Base-by-base conservation (phyloP, 306 rosid species). In the Quercus engelmannii region DNA sequence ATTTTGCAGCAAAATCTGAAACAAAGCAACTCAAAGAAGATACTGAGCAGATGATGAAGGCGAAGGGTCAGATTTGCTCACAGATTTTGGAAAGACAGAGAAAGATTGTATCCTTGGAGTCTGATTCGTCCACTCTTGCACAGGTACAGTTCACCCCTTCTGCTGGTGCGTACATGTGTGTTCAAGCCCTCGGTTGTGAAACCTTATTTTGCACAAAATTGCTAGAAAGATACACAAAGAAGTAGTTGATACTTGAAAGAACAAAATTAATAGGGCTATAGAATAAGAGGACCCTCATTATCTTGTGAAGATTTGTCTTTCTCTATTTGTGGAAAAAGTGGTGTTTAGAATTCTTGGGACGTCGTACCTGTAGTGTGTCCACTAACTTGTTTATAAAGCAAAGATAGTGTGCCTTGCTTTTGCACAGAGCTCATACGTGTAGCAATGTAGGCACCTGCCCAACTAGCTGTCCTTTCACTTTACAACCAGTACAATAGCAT, bases 31-130 rank as follows among this genome's bases (percentile, higher is more conserved):
- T 87, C 73, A 83, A 78, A 56, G 90, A 83, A 73, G 98, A 91
- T 20, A 64, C 80, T 72, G 97, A 88, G 21, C 68, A 78, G 69
- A 90, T 91, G 91, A 55, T 51, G 78, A 80, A 63, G 57, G 82
- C 81, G 0, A 91, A 88, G 84, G 94, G 90, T n/a, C 91, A 91
- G 76, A 74, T 90, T 68, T 91, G 99, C 92, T 90, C 84, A 5
- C 85, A 83, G 86, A 90, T 91, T 65, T 76, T 95, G 83, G 95
- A 86, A 80, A 90, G 82, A 55, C 97, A 86, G 84, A 87, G 84
- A 68, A 89, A 74, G 80, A 79, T 76, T 64, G 79, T 86, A 73
- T 78, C 91, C 26, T 70, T 90, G 86, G 97, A 91, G 80, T 76
- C 79, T 76, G 91, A 95, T 81, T 79, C 76, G 5, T 85, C 85